Base-by-base conservation (phyloP, 2,329 filamentous ascomycete genomes). In the Calonectria pteridis region DNA sequence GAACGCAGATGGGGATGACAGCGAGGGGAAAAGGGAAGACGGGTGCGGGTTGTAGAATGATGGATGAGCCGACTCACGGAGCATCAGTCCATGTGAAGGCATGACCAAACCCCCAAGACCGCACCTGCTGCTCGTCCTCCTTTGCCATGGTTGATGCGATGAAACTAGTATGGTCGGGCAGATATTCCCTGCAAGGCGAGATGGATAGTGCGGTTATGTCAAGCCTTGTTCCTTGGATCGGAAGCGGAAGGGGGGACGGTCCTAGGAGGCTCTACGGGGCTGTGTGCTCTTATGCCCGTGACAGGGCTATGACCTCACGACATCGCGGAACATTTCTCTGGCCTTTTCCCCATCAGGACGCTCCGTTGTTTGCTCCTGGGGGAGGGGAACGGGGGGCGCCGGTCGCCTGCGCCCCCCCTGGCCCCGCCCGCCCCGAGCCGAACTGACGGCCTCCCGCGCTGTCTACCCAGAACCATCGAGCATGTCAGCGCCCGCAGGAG, bases 51-150 rank as follows among this genome's bases (percentile, higher is more conserved):
- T n/a, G n/a, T n/a, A n/a, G n/a, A n/a, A n/a, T n/a, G 43, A 23
- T 23, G n/a, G 40, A 29, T 73, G 31, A n/a, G 29, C 31, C 49
- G 33, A 88, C 91, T 82, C 88, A 94, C 93, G 92, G 91, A 28
- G 87, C 85, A 83, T 95, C 93, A 10, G 89, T 91, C 93, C 93
- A 95, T 3, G 92, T 94, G 76, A 94, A 94, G 80, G 94, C 92
- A 64, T 91, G 87, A 3, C 82, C 77, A 81, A 94, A 95, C 1
- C 93, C 93, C 93, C 93, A 94, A 1, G 89, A 90, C 43, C 87
- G 87, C 31, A 95, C 93, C 79, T 93, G 86, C 64, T 86, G 68
- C 49, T 50, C 59, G 20, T 58, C 29, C 46, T 73, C 58, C 29
- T 37, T 40, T 59, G 28, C 50, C 67, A 62, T 73, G 71, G 35